A percentile compares a stretch with the other conserved stretches of the same genome.
Conservation (phyloP, 2,329 filamentous ascomycete species). For the Exophiala dermatitidis region DNA sequence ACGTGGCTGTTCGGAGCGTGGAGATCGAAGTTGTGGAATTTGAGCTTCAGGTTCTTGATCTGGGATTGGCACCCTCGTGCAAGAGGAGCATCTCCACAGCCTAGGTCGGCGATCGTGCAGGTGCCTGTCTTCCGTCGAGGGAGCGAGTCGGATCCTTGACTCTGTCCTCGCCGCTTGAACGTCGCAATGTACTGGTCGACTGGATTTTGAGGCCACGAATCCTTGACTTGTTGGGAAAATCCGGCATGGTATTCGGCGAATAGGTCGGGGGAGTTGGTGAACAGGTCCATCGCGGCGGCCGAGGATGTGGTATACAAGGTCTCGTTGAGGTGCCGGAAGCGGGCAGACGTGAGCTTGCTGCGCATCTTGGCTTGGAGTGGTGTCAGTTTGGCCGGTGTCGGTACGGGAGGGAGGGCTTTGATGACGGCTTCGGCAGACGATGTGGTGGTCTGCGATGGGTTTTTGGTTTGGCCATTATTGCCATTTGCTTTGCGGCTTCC, state of each 20-base stretch:
- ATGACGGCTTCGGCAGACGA: slow-evolving; percentile 5
- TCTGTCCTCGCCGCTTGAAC: slow-evolving; percentile 55
- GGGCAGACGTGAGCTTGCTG: slow-evolving; percentile 86
- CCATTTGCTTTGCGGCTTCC: not conserved
- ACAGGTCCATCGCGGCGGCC: slow-evolving; percentile 70
- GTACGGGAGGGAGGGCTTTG: slow-evolving; percentile 36
- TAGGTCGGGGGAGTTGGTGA: slow-evolving; percentile 79
- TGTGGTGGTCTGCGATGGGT: not conserved
- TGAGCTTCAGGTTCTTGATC: slow-evolving; percentile 60
- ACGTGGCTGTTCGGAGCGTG: slow-evolving; percentile 69
- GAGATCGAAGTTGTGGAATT: slow-evolving; percentile 79
- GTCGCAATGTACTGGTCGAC: slow-evolving; percentile 76
- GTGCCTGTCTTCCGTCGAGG: slow-evolving; percentile 61
- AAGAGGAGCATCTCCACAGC: slow-evolving; percentile 85
- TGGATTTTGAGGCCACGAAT: slow-evolving; percentile 88
- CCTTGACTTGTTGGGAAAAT: slow-evolving; percentile 88
- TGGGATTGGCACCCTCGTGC: slow-evolving; percentile 54
- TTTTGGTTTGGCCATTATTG: slow-evolving; percentile 1
- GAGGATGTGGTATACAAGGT: slow-evolving; percentile 92
- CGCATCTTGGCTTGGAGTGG: slow-evolving; percentile 91
- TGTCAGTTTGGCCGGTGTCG: slow-evolving; percentile 60
- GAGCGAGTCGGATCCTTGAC: slow-evolving; percentile 37
- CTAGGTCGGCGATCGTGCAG: slow-evolving; percentile 80
- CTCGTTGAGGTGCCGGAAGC: slow-evolving; percentile 96
- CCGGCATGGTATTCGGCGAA: slow-evolving; percentile 95